phyloP scores from a whole-genome alignment of 1,139 yeast genomes.

The Tardiomyces blankii region DNA sequence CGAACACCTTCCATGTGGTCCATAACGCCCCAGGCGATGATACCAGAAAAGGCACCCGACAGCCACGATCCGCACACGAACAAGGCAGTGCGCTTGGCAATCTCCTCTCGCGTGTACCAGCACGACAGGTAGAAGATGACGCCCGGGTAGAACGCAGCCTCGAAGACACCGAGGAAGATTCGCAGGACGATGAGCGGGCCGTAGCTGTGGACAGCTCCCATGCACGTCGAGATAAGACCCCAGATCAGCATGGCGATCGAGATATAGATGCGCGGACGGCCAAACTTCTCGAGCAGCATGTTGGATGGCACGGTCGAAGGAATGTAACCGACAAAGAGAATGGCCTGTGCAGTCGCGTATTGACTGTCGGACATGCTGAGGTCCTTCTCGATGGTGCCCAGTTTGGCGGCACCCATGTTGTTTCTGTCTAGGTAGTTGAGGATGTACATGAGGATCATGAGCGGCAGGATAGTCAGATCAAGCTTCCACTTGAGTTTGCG shows the following conservation, averaged over 20 bases:
- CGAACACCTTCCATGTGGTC: constrained; percentile 35
- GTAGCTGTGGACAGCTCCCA: constrained; percentile 44
- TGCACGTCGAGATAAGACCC: constrained; percentile 47
- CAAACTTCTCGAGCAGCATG: constrained; percentile 10
- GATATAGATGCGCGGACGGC: constrained; percentile 30
- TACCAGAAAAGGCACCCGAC: constrained; percentile 27
- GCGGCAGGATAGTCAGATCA: constrained; percentile 16
- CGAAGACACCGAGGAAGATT: constrained; percentile 46
- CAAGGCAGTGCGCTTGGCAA: constrained; percentile 43
- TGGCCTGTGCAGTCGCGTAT: constrained; percentile 12
- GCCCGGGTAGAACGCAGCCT: constrained; percentile 50
- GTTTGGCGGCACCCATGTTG: constrained; percentile 40
- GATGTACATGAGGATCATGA: constrained; percentile 7
- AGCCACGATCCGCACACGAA: constrained; percentile 34
- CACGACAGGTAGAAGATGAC: constrained; percentile 17
- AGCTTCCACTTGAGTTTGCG: constrained; percentile 10
- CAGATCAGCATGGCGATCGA: constrained; percentile 40
- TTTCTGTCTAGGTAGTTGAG: constrained; percentile 30
- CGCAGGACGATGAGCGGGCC: constrained; percentile 46
- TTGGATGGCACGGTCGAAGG: constrained; percentile 18
- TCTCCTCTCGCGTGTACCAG: constrained; percentile 26
- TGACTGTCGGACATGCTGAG: constrained; percentile 33
- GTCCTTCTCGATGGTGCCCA: constrained; percentile 40
- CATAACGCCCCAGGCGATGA: constrained; percentile 29
- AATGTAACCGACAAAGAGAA: constrained; percentile 16